Base-by-base conservation (phyloP, 1,284 basidiomycete species). In the Mixia osmundae region DNA sequence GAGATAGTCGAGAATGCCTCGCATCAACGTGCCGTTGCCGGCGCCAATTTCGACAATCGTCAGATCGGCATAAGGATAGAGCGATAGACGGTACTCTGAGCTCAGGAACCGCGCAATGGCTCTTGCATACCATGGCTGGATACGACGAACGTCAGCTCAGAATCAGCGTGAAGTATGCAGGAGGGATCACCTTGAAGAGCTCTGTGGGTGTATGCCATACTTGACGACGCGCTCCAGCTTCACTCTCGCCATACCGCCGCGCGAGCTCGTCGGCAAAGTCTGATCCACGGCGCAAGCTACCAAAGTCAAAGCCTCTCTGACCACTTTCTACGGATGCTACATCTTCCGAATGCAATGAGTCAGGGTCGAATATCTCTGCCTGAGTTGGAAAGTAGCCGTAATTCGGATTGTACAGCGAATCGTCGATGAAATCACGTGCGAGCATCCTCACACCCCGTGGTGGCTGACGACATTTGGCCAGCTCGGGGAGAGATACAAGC, bases 151-250 rank as follows among this genome's bases (percentile, higher is more conserved):
- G 7, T 33, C 16, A 22, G 6, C 18, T 36, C 18, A 41, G 18
- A 37, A 27, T 26, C n/a, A 25, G 28, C 20, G 15, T 39, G 32
- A 31, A 24, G n/a, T 36, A 12, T 25, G 18, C 25, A 20, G 9
- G 21, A 19, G 8, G n/a, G 55, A 67, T 43, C 50, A 85, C 87
- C 67, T 89, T 83, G 66, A 97, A 95, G 26, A 99, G 61, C 55
- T 97, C 89, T 2, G 85, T 94, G 0, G 91, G 91, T 0, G 91
- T 99, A 59, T 99, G 91, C 91, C 91, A 99, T 37, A 97, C 66
- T 56, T 99, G 91, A 49, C 71, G 67, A 4, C 83, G 83, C 11
- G 42, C 41, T 57, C 60, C 14, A 68, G 72, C 44, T 32, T 50
- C 49, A 48, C 77, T 77, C 10, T 63, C 61, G 26, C 67, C 64